Evolutionary conservation across 805 yeast genomes (phyloP).

Genomic region (Brettanomyces bruxellensis): DNA sequence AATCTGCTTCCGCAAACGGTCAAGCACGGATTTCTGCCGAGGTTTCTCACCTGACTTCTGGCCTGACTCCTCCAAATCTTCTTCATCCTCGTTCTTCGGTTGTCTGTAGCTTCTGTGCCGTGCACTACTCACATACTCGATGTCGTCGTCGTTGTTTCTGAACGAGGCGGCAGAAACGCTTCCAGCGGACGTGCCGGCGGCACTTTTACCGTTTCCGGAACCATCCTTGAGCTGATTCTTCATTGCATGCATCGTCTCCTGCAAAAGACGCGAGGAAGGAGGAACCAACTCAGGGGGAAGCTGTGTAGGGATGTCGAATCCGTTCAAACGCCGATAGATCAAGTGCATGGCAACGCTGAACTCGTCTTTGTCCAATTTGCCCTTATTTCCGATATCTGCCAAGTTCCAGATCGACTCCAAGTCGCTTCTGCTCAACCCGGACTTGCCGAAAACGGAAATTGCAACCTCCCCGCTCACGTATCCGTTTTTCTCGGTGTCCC

Average conservation of each 20-base stretch:
- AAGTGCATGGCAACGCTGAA: conserved; percentile 97
- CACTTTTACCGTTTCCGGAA: conserved; percentile 16
- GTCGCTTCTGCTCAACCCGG: conserved; percentile 80
- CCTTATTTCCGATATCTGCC: conserved; percentile 74
- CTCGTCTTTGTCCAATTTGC: conserved; percentile 79
- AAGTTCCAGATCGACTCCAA: conserved; percentile 88
- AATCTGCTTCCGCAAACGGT: conserved; percentile 52
- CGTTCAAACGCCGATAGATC: conserved; percentile 83
- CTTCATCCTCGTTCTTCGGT: conserved; percentile 8
- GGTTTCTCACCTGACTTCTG: conserved; percentile 17
- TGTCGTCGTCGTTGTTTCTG: conserved; percentile 66
- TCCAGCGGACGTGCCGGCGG: conserved; percentile 16
- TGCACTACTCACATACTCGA: conserved; percentile 51
- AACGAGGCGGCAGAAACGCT: conserved; percentile 44
- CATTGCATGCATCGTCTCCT: conserved; percentile 60
- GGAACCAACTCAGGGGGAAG: conserved; percentile 89
- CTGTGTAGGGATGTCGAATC: conserved; percentile 70
- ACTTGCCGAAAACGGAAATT: conserved; percentile 78
- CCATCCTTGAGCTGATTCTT: conserved; percentile 50
- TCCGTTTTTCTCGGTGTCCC: conserved; percentile 68
- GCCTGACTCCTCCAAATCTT: conserved; percentile 4
- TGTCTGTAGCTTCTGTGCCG: conserved; percentile 38
- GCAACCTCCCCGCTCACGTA: conserved; percentile 73
- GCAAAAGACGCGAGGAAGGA: conserved; percentile 68
- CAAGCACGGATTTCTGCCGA: conserved; percentile 25